Conservation (phyloP, 1,139 yeast genomes). For the Saccharomyces uvarum region DNA sequence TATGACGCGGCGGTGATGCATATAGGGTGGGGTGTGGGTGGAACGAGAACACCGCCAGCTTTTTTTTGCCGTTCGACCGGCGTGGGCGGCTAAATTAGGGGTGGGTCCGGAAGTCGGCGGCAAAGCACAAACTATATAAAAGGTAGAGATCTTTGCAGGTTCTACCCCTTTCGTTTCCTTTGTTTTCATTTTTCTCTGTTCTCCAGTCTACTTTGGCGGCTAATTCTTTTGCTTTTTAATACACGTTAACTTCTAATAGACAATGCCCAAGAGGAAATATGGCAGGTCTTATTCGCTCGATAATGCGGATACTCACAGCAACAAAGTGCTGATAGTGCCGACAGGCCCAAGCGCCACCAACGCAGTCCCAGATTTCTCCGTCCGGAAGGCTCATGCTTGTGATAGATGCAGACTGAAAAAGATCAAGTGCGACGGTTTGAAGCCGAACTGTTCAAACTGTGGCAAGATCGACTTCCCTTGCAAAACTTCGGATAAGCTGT, state of each 20-base stretch:
- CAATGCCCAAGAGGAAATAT: constrained; percentile 1
- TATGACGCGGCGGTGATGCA: background rate
- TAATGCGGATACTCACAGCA: background rate
- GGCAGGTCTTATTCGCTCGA: constrained; percentile 1
- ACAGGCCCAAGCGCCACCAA: background rate
- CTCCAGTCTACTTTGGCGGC: background rate
- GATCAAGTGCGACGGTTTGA: constrained; percentile 66
- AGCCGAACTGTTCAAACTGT: constrained; percentile 62
- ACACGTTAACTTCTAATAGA: background rate
- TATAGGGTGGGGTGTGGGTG: background rate
- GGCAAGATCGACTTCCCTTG: constrained; percentile 57
- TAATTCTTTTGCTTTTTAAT: background rate
- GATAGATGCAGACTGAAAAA: constrained; percentile 72
- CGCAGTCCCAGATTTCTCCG: background rate
- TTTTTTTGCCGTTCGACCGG: background rate
- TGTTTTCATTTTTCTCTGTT: background rate
- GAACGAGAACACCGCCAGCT: background rate
- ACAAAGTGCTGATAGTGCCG: background rate
- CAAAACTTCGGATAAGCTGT: constrained; percentile 61
- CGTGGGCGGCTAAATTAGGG: background rate
- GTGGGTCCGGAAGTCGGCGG: background rate
- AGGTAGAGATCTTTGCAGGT: background rate
- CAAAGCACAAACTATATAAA: background rate
- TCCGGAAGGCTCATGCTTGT: constrained; percentile 58
- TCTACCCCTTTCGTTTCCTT: background rate